Evolutionary conservation across 2,329 filamentous ascomycete genomes (phyloP).

Genomic region (Arthroderma sp.): DNA sequence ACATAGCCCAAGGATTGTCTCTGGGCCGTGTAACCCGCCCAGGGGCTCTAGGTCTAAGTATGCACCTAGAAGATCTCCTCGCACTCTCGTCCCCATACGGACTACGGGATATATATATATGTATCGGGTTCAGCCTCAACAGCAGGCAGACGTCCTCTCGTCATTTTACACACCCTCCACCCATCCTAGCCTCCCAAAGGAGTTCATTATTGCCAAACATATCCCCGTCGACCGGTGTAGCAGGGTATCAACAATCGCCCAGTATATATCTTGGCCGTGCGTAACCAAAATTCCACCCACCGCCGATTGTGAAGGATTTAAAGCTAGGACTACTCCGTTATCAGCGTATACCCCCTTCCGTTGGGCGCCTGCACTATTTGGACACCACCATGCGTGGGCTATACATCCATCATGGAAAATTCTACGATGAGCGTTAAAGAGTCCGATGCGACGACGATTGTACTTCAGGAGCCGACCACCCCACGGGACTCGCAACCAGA

Average conservation of each 20-base stretch:
- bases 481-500: neutral
- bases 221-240: neutral
- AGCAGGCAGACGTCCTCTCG: neutral
- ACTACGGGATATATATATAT: conserved; percentile 1
- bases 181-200: neutral
- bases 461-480: neutral
- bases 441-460: neutral
- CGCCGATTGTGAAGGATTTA: neutral
- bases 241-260: neutral
- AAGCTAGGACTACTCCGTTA: neutral
- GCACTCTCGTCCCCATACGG: neutral
- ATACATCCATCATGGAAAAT: neutral
- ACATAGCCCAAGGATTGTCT: neutral
- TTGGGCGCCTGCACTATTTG: neutral
- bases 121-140: neutral
- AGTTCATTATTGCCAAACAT: neutral
- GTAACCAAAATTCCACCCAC: neutral
- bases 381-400: neutral
- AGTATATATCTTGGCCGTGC: neutral
- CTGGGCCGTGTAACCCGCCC: neutral
- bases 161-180: neutral
- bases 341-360: neutral
- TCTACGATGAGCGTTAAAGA: neutral
- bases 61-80: neutral
- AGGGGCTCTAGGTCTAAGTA: neutral